These are phyloP conservation scores for Afroboletus lepidellus DNA, from an alignment of 1,284 basidiomycete species.

Conservation along the genomic window DNA sequence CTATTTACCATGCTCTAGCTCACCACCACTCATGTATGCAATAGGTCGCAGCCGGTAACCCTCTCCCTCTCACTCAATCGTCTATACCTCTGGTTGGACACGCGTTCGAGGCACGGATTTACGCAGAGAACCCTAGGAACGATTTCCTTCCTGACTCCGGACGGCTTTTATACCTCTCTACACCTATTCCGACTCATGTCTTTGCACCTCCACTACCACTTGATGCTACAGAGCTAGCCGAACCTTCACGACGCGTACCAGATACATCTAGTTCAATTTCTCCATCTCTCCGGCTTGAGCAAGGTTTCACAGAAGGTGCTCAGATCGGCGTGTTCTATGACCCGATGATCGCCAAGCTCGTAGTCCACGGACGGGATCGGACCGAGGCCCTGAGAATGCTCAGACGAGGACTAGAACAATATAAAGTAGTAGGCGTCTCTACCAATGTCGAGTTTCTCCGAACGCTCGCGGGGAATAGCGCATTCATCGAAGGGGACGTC, in stretches of 20 bases:
- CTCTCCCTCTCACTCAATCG: conserved; percentile 74
- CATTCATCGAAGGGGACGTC: conserved; percentile 80
- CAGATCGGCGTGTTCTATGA: conserved; percentile 94
- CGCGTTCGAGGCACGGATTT: conserved; percentile 95
- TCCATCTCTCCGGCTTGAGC: conserved; percentile 82
- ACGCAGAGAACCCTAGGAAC: conserved; percentile 93
- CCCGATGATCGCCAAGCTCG: conserved; percentile 93
- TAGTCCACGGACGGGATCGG: conserved; percentile 87
- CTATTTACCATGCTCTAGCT: background rate
- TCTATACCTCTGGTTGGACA: conserved; percentile 85
- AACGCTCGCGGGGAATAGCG: conserved; percentile 70
- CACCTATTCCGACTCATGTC: conserved; percentile 63
- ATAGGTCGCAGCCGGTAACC: conserved; percentile 85
- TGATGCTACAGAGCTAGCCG: conserved; percentile 25
- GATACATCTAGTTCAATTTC: conserved; percentile 44
- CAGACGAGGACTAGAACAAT: conserved; percentile 79
- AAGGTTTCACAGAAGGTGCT: conserved; percentile 83
- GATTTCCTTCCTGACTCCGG: conserved; percentile 93
- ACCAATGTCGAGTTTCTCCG: conserved; percentile 92
- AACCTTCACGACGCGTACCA: conserved; percentile 36
- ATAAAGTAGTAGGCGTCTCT: conserved; percentile 86
- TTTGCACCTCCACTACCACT: conserved; percentile 51
- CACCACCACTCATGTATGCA: background rate
- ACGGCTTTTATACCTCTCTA: conserved; percentile 75
- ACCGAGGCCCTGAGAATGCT: conserved; percentile 82